A percentile compares a stretch with the other conserved stretches of the same genome.
Conservation (phyloP, 2,329 filamentous ascomycete species). For the Escovopsis sp. region DNA sequence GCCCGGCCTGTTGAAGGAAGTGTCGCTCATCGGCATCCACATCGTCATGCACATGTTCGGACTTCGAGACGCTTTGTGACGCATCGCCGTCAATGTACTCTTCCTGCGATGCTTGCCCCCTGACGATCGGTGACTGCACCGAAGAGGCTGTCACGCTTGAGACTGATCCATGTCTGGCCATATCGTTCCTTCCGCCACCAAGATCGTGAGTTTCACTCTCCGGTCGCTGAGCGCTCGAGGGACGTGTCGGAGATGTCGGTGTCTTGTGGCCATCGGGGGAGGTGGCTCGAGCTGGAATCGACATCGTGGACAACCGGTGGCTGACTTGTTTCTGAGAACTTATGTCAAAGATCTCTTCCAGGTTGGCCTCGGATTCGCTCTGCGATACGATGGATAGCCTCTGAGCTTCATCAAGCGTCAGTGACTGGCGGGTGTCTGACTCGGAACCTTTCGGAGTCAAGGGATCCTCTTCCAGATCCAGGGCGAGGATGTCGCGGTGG, state of each 20-base stretch:
- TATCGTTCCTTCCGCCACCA: conserved; percentile 8
- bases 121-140: conserved; percentile 11
- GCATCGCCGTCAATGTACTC: conserved; percentile 9
- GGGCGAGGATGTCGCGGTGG: conserved; percentile 71
- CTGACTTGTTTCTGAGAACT: conserved; percentile 16
- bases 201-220: neutral
- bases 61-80: conserved; percentile 1
- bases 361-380: conserved; percentile 15
- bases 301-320: conserved; percentile 7
- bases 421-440: neutral
- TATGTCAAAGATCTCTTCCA: conserved; percentile 12
- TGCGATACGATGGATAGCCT: conserved; percentile 10
- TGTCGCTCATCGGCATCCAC: conserved; percentile 54
- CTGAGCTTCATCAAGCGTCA: conserved; percentile 9
- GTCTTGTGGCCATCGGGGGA: conserved; percentile 12
- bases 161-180: conserved; percentile 16
- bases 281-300: conserved; percentile 2
- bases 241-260: conserved; percentile 16
- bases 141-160: conserved; percentile 18
- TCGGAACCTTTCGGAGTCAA: conserved; percentile 4
- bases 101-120: conserved; percentile 8
- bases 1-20: conserved; percentile 51
- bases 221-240: conserved; percentile 11
- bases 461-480: conserved; percentile 71
- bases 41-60: conserved; percentile 22